phyloP scores from a whole-genome alignment of 1,284 basidiomycete species.

The Cystobasidium pallidum region DNA sequence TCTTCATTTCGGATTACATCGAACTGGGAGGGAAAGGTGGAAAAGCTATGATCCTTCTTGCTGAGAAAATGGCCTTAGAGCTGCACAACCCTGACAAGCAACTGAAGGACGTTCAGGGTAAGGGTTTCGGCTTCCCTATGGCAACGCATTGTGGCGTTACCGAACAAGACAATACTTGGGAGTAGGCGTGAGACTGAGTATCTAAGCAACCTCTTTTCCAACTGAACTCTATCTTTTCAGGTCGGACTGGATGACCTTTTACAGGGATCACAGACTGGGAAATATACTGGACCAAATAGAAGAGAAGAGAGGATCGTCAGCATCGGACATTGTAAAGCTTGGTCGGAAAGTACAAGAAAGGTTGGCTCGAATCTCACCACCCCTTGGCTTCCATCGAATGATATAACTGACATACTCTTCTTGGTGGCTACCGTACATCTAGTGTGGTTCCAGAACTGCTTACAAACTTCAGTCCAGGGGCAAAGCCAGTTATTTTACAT shows the following conservation, averaged over 20 bases:
- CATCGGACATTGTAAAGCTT: constrained; percentile 61
- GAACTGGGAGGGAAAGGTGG: constrained; percentile 64
- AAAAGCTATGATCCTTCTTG: constrained; percentile 63
- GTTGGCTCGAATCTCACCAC: constrained; percentile 57
- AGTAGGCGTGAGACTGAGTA: constrained; percentile 49
- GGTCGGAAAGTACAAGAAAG: constrained; percentile 64
- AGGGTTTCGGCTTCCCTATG: constrained; percentile 70
- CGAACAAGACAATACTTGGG: constrained; percentile 74
- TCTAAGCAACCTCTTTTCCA: neutral
- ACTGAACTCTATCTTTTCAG: constrained; percentile 2
- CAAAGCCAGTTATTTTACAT: constrained; percentile 76
- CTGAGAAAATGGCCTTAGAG: constrained; percentile 67
- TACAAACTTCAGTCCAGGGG: constrained; percentile 61
- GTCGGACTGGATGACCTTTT: constrained; percentile 65
- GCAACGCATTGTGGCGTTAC: constrained; percentile 82
- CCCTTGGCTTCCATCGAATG: neutral
- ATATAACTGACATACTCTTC: neutral
- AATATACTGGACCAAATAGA: constrained; percentile 62
- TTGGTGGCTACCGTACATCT: constrained; percentile 7
- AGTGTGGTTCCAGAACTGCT: constrained; percentile 79
- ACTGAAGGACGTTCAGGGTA: constrained; percentile 48
- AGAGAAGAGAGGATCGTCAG: constrained; percentile 46
- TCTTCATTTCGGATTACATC: constrained; percentile 72
- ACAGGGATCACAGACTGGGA: constrained; percentile 65
- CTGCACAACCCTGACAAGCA: constrained; percentile 61